phyloP scores from a whole-genome alignment of 805 yeast genomes.

The Torulaspora franciscae region DNA sequence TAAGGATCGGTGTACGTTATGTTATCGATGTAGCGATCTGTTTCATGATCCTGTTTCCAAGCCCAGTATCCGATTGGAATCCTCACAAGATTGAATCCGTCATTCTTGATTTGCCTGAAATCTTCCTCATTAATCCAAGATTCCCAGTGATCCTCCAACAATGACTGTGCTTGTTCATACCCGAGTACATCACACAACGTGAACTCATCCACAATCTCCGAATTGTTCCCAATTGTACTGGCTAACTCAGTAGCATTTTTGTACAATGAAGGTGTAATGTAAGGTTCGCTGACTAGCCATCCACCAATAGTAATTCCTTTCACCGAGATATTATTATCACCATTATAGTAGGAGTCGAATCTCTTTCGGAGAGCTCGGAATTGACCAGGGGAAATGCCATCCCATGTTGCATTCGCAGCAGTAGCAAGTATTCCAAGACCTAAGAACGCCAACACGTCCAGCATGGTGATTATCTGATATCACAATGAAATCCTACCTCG shows the following conservation, averaged over 20 bases:
- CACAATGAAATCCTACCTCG: background rate
- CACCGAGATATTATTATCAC: conserved; percentile 6
- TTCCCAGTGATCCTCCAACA: conserved; percentile 51
- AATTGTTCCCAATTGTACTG: conserved; percentile 27
- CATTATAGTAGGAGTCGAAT: conserved; percentile 5
- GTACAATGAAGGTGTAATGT: conserved; percentile 61
- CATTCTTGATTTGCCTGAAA: conserved; percentile 44
- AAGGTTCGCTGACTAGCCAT: conserved; percentile 69
- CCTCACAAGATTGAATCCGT: conserved; percentile 66
- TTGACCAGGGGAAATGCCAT: conserved; percentile 1
- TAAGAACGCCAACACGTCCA: background rate
- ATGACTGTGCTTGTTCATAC: conserved; percentile 37
- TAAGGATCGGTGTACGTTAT: conserved; percentile 51
- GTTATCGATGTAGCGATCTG: conserved; percentile 14
- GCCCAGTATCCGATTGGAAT: conserved; percentile 85
- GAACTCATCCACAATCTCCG: conserved; percentile 52
- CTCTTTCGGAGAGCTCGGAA: conserved; percentile 5
- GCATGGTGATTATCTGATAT: background rate
- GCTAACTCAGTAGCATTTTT: conserved; percentile 34
- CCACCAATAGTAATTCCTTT: conserved; percentile 60
- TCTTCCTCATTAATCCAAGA: conserved; percentile 57
- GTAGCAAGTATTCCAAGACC: background rate
- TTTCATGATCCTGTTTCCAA: conserved; percentile 39
- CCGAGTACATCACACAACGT: conserved; percentile 50
- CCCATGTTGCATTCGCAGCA: background rate